Base-by-base conservation (phyloP, 2,329 filamentous ascomycete species). In the Podosphaera fusca region DNA sequence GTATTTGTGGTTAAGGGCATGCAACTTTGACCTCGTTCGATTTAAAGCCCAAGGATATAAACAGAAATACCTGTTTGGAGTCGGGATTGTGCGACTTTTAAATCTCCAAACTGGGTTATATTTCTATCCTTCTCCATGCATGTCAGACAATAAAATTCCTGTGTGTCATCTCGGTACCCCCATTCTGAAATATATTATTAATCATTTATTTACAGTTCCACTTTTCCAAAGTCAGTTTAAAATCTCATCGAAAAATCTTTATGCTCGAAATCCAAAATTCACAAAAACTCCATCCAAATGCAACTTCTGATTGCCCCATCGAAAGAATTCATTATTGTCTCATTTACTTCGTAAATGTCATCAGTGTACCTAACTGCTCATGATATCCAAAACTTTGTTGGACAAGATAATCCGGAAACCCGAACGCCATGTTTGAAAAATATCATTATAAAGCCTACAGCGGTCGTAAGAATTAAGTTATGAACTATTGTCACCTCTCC, bases 401-500 rank as follows among this genome's bases (percentile, higher is more conserved):
- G 10, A 42, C 3, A 7, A 12, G n/a, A 42, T 42, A 12, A 42
- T 42, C 38, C 38, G 10, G 10, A 14, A 42, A 42, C 10, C 38
- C 38, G 38, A 7, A 42, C 38, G 38, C 38, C 38, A 42, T 3
- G 3, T 42, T 42, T 42, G 10, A 42, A 7, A 12, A 12, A 12
- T 42, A 42, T 12, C 38, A 8, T 14, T 42, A 3, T 8, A 12
- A 42, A 4, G 5, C 10, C 38, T 42, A 14, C 2, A 42, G n/a
- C 3, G 5, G n/a, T 42, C 10, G n/a, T 42, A 14, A 42, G 38
- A 12, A 7, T 38, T 38, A 21, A 21, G 1, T 42, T 3, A 12
- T 42, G 10, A 42, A 42, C 38, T 42, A 42, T 21, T 36, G 38
- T 56, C 75, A 67, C 29, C 75, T 70, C 60, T 66, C 74, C 54